These are phyloP conservation scores for Pythium brassicae DNA, from an alignment of 352 stramenopile species.

Conservation along the genomic window DNA sequence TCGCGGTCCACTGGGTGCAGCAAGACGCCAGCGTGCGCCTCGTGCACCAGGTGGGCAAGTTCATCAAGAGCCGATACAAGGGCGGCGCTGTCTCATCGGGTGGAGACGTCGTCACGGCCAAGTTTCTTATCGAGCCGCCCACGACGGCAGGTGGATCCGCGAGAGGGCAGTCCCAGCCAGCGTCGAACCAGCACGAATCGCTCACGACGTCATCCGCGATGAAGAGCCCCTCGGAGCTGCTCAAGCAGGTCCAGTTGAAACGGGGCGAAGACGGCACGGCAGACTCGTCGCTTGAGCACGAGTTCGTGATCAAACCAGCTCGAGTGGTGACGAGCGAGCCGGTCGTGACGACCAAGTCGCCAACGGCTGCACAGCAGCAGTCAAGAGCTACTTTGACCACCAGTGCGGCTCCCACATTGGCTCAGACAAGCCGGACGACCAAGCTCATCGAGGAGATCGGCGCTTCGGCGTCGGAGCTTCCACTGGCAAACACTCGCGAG, in stretches of 20 bases:
- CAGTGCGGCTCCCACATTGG: background rate
- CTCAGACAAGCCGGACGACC: background rate
- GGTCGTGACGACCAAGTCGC: background rate
- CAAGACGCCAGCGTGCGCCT: conserved; percentile 49
- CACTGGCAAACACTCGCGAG: background rate
- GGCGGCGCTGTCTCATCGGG: conserved; percentile 21
- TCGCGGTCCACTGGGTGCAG: conserved; percentile 77
- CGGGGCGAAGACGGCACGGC: conserved; percentile 10
- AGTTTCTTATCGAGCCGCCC: conserved; percentile 55
- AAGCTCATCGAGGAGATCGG: conserved; percentile 4
- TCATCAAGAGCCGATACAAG: conserved; percentile 86
- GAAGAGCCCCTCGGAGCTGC: conserved; percentile 39
- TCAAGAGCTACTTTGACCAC: background rate
- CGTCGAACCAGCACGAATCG: conserved; percentile 8
- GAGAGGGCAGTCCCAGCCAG: no score
- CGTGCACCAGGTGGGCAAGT: conserved; percentile 45
- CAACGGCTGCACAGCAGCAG: background rate
- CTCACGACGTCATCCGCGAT: conserved; percentile 16
- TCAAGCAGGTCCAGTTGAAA: conserved; percentile 43
- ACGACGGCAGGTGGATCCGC: background rate
- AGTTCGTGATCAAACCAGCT: conserved; percentile 9
- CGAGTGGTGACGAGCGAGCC: background rate
- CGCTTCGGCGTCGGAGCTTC: background rate
- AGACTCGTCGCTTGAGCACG: background rate
- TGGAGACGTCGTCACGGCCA: conserved; percentile 70